Conservation (phyloP, 192 early-diverging fungal species). For the Backusella luteola region DNA sequence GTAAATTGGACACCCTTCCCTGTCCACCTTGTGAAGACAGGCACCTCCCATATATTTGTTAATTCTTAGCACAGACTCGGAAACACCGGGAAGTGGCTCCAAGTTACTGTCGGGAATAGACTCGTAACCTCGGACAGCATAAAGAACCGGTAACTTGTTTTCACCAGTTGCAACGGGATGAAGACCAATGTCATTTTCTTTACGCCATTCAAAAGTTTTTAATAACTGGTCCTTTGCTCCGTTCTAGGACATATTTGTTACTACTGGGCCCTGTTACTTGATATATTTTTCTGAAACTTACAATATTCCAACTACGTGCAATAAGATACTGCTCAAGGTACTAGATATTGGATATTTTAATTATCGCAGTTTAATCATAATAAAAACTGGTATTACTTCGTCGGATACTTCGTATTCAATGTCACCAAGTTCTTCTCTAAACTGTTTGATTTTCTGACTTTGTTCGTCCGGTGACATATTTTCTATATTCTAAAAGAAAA, state of each 20-base stretch:
- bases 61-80: conserved; percentile 64
- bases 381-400: not conserved
- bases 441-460: not conserved
- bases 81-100: conserved; percentile 49
- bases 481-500: conserved; percentile 1
- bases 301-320: conserved; percentile 24
- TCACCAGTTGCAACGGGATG: conserved; percentile 54
- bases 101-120: conserved; percentile 66
- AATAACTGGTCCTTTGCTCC: conserved; percentile 58
- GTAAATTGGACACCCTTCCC: conserved; percentile 85
- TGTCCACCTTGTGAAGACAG: conserved; percentile 87
- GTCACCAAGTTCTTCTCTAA: not conserved
- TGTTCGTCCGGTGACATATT: conserved; percentile 3
- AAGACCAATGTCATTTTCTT: conserved; percentile 53
- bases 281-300: not conserved
- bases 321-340: conserved; percentile 19
- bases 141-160: conserved; percentile 60
- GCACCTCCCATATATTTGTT: conserved; percentile 68
- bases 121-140: conserved; percentile 63
- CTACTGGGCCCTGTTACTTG: not conserved
- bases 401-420: conserved; percentile 6
- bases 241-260: conserved; percentile 40
- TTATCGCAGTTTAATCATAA: not conserved
- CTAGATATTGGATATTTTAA: not conserved
- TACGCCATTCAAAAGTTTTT: conserved; percentile 63